phyloP scores from a whole-genome alignment of 208 protist species.

The Trypanosoma caninum region DNA sequence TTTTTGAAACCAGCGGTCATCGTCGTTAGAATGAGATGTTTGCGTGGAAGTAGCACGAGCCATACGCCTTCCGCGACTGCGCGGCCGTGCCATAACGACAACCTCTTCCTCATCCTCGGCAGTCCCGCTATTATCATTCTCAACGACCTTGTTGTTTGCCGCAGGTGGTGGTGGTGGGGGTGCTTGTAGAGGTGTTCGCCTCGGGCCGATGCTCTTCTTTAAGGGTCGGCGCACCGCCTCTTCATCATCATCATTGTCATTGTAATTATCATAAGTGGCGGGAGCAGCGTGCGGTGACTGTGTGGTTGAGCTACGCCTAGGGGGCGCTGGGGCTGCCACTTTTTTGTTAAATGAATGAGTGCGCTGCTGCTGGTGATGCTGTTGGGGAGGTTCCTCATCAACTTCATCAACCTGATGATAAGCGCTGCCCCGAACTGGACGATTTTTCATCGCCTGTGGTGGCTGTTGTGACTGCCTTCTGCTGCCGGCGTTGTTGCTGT shows the following conservation, averaged over 20 bases:
- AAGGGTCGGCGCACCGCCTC: background rate
- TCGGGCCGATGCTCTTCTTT: slow-evolving; percentile 1
- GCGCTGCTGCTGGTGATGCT: background rate
- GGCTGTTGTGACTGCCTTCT: background rate
- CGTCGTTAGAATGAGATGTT: background rate
- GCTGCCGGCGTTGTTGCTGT: slow-evolving; percentile 2
- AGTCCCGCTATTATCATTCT: background rate
- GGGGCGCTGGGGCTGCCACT: too few species aligned
- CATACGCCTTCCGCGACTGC: slow-evolving; percentile 14
- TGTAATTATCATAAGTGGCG: slow-evolving; percentile 13
- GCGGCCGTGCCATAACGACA: background rate
- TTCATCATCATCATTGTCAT: slow-evolving; percentile 22
- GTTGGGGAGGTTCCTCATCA: background rate
- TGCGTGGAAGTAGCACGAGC: background rate
- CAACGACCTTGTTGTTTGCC: too few species aligned
- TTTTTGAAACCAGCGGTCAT: slow-evolving; percentile 22
- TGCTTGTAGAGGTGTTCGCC: background rate
- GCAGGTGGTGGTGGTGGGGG: background rate
- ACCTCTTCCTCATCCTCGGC: slow-evolving; percentile 11
- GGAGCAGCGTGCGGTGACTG: slow-evolving; percentile 1
- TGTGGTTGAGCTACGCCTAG: slow-evolving; percentile 1
- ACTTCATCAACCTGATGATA: background rate
- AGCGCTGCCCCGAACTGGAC: background rate
- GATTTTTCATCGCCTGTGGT: slow-evolving; percentile 2
- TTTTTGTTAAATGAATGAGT: background rate